Conservation (phyloP, 148 eudicot species). For the Nyssa sinensis region DNA sequence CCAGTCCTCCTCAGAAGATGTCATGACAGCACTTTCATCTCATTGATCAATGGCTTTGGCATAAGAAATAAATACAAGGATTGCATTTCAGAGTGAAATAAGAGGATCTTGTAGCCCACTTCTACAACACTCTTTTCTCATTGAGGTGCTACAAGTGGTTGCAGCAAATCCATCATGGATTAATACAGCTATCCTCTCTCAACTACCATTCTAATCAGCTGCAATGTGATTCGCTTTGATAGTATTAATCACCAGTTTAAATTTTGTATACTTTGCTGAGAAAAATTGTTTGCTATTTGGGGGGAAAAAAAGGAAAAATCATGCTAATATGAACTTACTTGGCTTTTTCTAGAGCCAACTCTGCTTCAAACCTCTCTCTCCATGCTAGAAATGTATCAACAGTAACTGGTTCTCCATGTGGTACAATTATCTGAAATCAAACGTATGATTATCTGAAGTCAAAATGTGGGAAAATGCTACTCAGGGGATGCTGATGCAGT, state of each 20-base stretch:
- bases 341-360: conserved; percentile 93
- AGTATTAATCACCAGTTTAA: neutral
- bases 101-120: neutral
- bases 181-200: neutral
- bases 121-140: neutral
- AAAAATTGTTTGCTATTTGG: neutral
- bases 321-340: conserved; percentile 58
- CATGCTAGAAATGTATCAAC: conserved; percentile 86
- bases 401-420: conserved; percentile 99
- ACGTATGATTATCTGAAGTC: conserved; percentile 58
- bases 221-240: neutral
- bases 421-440: conserved; percentile 65
- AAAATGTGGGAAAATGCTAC: neutral
- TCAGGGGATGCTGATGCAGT: neutral
- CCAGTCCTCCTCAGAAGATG: too few species aligned
- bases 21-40: too few species aligned
- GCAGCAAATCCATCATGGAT: neutral
- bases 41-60: too few species aligned
- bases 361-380: conserved; percentile 98
- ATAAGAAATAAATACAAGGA: neutral
- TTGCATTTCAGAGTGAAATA: neutral
- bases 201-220: neutral
- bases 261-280: neutral
- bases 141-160: neutral
- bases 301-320: neutral